Base-by-base conservation (phyloP, 2,329 filamentous ascomycete species). In the Coniochaeta hoffmannii region DNA sequence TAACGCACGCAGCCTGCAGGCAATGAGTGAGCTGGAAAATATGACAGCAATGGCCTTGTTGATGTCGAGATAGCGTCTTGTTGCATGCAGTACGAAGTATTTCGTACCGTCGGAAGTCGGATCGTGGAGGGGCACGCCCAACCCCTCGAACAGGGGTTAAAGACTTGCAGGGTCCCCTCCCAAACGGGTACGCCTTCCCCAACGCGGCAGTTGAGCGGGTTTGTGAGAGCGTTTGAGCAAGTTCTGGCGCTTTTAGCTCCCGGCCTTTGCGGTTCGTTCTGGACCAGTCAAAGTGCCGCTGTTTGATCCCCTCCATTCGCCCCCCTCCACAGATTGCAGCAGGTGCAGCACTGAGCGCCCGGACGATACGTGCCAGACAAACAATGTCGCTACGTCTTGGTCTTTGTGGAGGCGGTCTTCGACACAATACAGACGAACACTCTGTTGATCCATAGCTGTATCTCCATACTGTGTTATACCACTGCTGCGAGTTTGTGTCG, bases 141-240 rank as follows among this genome's bases (percentile, higher is more conserved):
- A 28, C 55, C 51, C 55, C 44, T 53, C 46, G 26, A 31, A 46
- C 55, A 60, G 38, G 9, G 36, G 11, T 41, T 49, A 55, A 52
- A 19, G 55, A 54, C 24, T 49, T 56, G 55, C 22, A 59, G 59
- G 53, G 56, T 36, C 35, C 41, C 54, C 56, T 41, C 30, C 46
- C 12, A 41, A 12, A 52, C 56, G 53, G 56, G 53, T 32, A 52
- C 53, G 28, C 58, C 52, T 53, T 59, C 35, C 58, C 52, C 38
- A 26, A 15, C 54, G 41, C 41, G 31, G 38, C 28, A 53, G 35
- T 28, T 57, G 50, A 38, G 52, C 57, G 3, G 24, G 54, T 19
- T 50, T 54, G 56, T 32, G 74, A 73, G 74, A 66, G 68, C 65
- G 65, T 77, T 77, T 78, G 75, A 78, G 75, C 75, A 78, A 71